phyloP scores from a whole-genome alignment of 1,139 yeast genomes.

The Geotrichum reessii region DNA sequence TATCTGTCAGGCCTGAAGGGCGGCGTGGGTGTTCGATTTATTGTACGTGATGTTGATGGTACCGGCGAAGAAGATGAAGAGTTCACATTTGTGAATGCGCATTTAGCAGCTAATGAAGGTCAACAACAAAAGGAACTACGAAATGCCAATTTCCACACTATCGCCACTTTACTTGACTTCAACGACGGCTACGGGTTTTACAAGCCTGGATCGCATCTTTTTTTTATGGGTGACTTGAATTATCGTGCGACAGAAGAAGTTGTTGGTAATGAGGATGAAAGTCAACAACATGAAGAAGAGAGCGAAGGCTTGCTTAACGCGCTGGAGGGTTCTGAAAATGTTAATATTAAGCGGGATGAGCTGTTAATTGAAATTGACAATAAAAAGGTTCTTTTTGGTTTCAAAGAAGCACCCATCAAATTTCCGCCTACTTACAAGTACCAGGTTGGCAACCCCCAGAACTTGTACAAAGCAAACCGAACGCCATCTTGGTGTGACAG shows the following conservation, averaged over 20 bases:
- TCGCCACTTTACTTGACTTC: constrained; percentile 54
- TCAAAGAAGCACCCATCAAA: constrained; percentile 53
- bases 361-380: constrained; percentile 43
- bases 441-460: constrained; percentile 36
- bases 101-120: constrained; percentile 76
- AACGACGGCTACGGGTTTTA: constrained; percentile 55
- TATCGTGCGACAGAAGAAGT: constrained; percentile 48
- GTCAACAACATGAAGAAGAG: constrained; percentile 2
- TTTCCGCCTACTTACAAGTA: constrained; percentile 80
- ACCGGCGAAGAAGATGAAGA: constrained; percentile 23
- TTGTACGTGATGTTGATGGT: constrained; percentile 31
- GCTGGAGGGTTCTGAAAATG: not conserved
- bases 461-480: constrained; percentile 53
- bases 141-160: constrained; percentile 45
- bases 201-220: constrained; percentile 54
- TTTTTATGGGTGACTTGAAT: constrained; percentile 79
- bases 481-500: constrained; percentile 91
- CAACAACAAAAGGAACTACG: constrained; percentile 43
- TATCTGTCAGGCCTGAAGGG: constrained; percentile 67
- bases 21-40: constrained; percentile 56
- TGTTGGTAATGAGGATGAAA: no score
- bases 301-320: not conserved
- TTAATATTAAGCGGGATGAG: constrained; percentile 49
- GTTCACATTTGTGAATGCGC: constrained; percentile 62
- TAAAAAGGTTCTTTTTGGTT: constrained; percentile 52